A percentile compares a stretch with the other conserved stretches of the same genome.
Evolutionary conservation across 2,329 filamentous ascomycete genomes (phyloP).

Genomic region (Diaporthe destruens): DNA sequence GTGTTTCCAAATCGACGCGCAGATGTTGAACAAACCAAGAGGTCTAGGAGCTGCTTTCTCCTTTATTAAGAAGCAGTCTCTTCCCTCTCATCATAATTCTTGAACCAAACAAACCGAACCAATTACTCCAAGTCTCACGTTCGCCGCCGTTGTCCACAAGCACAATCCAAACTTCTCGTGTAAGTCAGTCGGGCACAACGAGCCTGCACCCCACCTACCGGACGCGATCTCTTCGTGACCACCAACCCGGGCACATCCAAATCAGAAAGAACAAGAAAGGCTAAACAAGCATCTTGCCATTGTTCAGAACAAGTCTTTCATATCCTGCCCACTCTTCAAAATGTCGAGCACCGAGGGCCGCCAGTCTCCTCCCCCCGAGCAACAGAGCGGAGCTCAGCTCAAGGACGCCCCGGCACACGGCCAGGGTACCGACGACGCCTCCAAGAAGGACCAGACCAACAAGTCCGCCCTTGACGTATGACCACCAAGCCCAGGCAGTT

Average conservation of each 20-base stretch:
- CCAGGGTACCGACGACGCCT: conserved; percentile 67
- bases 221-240: background rate
- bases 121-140: background rate
- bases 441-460: conserved; percentile 66
- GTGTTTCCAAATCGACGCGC: conserved; percentile 15
- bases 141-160: background rate
- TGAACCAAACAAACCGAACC: background rate
- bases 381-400: conserved; percentile 74
- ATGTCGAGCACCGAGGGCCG: conserved; percentile 77
- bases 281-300: background rate
- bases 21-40: conserved; percentile 10
- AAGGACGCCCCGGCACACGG: conserved; percentile 69
- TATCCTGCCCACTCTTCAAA: conserved; percentile 49
- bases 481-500: background rate
- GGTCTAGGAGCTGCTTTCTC: background rate
- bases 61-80: conserved; percentile 1
- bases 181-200: conserved; percentile 8
- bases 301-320: background rate
- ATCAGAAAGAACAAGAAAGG: background rate
- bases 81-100: background rate
- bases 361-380: conserved; percentile 82
- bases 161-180: background rate
- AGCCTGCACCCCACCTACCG: background rate
- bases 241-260: background rate
- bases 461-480: conserved; percentile 65